Evolutionary conservation across 805 yeast genomes (phyloP).

Genomic region (Yamadazyma takamatsuzukensis): DNA sequence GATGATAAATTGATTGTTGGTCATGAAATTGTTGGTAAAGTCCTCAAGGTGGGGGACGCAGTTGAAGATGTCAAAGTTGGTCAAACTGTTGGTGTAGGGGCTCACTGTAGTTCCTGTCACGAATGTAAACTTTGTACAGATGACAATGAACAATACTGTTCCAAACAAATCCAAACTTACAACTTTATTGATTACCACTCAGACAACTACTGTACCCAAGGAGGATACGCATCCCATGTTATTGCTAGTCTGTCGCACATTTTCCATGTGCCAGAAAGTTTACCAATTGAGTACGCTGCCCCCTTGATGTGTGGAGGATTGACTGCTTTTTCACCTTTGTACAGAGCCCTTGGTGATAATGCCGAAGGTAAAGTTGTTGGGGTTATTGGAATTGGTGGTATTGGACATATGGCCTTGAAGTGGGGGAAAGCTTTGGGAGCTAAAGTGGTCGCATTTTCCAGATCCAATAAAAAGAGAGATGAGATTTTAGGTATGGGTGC

Average conservation of each 20-base stretch:
- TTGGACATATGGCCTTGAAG: conserved; percentile 61
- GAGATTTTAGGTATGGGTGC: conserved; percentile 31
- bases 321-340: conserved; percentile 47
- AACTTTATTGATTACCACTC: conserved; percentile 32
- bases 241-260: conserved; percentile 41
- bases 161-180: conserved; percentile 50
- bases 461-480: conserved; percentile 27
- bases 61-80: conserved; percentile 56
- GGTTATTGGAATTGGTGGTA: conserved; percentile 63
- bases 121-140: conserved; percentile 51
- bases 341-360: conserved; percentile 26
- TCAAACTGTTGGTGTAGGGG: conserved; percentile 82
- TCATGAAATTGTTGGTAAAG: conserved; percentile 63
- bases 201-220: conserved; percentile 32
- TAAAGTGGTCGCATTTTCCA: conserved; percentile 48
- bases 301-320: conserved; percentile 57
- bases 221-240: conserved; percentile 50
- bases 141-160: conserved; percentile 49
- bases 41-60: conserved; percentile 55
- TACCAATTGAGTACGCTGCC: conserved; percentile 43
- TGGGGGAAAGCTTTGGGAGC: conserved; percentile 63
- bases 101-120: conserved; percentile 58
- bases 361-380: conserved; percentile 45
- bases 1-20: conserved; percentile 47
- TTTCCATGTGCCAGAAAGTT: conserved; percentile 48